Percentiles rank a stretch among this genome's conserved stretches.
Evolutionary conservation across 768 basidiomycete species (phyloP).

Genomic region (Rhizopogon roseolus): DNA sequence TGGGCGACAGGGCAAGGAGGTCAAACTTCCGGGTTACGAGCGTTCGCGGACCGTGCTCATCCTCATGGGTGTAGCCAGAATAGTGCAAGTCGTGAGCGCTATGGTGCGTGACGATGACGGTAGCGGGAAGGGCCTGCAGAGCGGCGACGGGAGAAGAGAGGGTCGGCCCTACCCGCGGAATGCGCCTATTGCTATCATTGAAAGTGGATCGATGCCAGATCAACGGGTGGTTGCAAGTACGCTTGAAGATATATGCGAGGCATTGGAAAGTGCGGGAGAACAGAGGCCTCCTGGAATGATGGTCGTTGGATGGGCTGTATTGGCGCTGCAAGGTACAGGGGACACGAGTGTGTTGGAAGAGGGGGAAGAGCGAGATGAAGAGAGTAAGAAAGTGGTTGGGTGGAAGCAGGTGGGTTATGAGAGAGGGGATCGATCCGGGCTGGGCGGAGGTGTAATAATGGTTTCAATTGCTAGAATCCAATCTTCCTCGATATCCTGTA

Average conservation of each 20-base stretch:
- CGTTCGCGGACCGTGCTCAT: constrained; percentile 76
- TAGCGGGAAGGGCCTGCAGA: constrained; percentile 5
- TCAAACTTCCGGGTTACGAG: constrained; percentile 84
- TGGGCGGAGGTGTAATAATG: constrained; percentile 27
- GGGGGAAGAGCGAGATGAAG: constrained; percentile 35
- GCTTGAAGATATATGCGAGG: constrained; percentile 61
- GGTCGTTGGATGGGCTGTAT: constrained; percentile 86
- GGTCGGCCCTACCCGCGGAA: constrained; percentile 66
- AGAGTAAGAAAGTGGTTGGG: constrained; percentile 57
- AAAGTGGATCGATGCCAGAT: constrained; percentile 91
- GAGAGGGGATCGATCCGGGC: constrained; percentile 53
- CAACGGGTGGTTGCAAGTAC: constrained; percentile 84
- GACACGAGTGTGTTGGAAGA: constrained; percentile 70
- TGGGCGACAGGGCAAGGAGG: constrained; percentile 77
- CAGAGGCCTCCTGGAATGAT: constrained; percentile 97
- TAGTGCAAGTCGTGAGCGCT: constrained; percentile 64
- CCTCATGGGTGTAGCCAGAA: constrained; percentile 93
- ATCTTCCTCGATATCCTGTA: neutral
- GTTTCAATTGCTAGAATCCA: constrained; percentile 1
- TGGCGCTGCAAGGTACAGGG: constrained; percentile 70
- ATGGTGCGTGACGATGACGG: constrained; percentile 29
- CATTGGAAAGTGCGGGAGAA: constrained; percentile 70
- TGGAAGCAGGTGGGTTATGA: constrained; percentile 51
- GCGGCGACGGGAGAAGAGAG: constrained; percentile 40
- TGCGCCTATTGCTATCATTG: constrained; percentile 88